phyloP scores from a whole-genome alignment of 345 rosid genomes.

The Pelargonium nanum region DNA sequence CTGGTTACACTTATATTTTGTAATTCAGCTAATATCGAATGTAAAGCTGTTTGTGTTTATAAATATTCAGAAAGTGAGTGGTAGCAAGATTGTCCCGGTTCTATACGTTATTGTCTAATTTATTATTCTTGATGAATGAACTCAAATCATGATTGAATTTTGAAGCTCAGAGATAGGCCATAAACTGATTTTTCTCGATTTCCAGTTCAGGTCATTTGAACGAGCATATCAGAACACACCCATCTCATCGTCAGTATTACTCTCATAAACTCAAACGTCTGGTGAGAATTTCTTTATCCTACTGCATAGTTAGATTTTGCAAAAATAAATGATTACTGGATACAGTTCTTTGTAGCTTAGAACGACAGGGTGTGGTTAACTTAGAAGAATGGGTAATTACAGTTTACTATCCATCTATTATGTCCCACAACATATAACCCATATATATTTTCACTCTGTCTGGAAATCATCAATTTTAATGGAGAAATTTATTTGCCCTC shows the following conservation, averaged over 20 bases:
- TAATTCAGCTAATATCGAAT: constrained; percentile 1
- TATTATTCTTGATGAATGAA: neutral
- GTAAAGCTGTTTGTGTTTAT: neutral
- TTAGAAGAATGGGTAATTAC: too few relatives aligned
- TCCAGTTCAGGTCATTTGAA: constrained; percentile 70
- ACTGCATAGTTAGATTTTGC: neutral
- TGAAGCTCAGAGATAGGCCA: neutral
- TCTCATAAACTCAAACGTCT: constrained; percentile 62
- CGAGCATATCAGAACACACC: constrained; percentile 37
- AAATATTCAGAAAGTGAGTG: too few relatives aligned
- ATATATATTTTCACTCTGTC: too few relatives aligned
- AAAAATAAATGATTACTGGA: neutral
- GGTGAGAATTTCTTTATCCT: constrained; percentile 25
- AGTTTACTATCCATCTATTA: too few relatives aligned
- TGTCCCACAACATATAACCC: too few relatives aligned
- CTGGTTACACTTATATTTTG: constrained; percentile 1
- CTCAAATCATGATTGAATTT: neutral
- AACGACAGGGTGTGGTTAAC: too few relatives aligned
- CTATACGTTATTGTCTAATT: too few relatives aligned
- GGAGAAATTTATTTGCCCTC: too few relatives aligned
- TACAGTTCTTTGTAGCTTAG: too few relatives aligned
- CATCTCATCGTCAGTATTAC: constrained; percentile 45
- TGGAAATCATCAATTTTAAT: too few relatives aligned
- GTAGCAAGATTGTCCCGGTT: too few relatives aligned
- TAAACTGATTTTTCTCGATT: neutral